Evolutionary conservation across 768 basidiomycete genomes (phyloP).

Genomic region (Lactifluus pinguis): DNA sequence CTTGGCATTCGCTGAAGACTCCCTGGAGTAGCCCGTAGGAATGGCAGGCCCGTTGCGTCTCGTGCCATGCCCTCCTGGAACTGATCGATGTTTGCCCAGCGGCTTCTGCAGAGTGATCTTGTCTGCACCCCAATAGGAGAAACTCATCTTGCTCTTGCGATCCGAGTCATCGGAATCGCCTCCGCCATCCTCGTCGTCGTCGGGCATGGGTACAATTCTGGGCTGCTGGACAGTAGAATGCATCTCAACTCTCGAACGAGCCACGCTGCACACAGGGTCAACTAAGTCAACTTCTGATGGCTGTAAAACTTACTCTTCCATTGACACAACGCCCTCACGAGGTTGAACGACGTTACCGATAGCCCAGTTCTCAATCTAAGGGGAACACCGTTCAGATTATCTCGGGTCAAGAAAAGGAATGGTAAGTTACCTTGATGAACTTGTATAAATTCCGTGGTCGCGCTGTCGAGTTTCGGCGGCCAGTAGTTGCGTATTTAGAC

Average conservation of each 20-base stretch:
- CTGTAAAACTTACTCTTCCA: constrained; percentile 69
- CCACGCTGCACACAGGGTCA: constrained; percentile 40
- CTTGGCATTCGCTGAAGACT: constrained; percentile 87
- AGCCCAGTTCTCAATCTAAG: constrained; percentile 79
- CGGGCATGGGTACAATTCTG: constrained; percentile 57
- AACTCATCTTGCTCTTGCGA: constrained; percentile 88
- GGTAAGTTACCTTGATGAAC: constrained; percentile 68
- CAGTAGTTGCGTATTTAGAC: constrained; percentile 76
- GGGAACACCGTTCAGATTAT: constrained; percentile 7
- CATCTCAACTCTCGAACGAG: constrained; percentile 56
- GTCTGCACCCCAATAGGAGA: constrained; percentile 90
- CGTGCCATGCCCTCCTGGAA: constrained; percentile 22
- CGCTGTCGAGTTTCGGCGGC: constrained; percentile 63
- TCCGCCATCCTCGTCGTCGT: constrained; percentile 48
- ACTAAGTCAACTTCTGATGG: constrained; percentile 10
- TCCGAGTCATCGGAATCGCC: constrained; percentile 79
- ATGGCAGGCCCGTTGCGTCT: constrained; percentile 34
- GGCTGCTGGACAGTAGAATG: constrained; percentile 53
- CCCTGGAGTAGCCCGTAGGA: constrained; percentile 57
- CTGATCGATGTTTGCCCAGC: constrained; percentile 39
- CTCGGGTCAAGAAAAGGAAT: constrained; percentile 2
- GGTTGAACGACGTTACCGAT: constrained; percentile 71
- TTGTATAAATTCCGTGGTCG: constrained; percentile 90
- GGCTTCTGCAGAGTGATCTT: constrained; percentile 84
- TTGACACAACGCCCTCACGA: constrained; percentile 72